Base-by-base conservation (phyloP, 2,329 filamentous ascomycete species). In the Pseudogymnoascus sp. region DNA sequence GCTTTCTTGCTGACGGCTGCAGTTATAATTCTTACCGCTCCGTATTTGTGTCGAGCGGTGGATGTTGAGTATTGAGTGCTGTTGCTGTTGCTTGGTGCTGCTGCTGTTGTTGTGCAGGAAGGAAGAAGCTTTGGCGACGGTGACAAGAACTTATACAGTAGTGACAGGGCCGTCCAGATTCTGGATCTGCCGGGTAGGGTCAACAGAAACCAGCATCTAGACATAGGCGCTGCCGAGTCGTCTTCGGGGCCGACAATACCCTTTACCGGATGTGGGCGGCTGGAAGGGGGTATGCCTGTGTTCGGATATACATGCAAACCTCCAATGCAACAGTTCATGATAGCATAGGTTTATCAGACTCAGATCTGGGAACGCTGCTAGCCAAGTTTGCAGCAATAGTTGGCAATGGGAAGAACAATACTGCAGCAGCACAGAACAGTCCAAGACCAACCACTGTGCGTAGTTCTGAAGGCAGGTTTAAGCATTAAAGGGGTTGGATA, bases 91-190 rank as follows among this genome's bases (percentile, higher is more conserved):
- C 26, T 13, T 21, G 21, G 21, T 21, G 21, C 21, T 21, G 2
- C 21, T 21, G 2, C 21, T 21, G 21, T 21, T 21, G 21, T 21
- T 54, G 44, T n/a, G n/a, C 17, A 35, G n/a, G 29, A 54, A 54
- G 29, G 29, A 54, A 54, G 29, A 13, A 54, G 47, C 33, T 13
- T 17, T 21, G 9, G 47, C 9, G 21, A 11, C 47, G 47, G 47
- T 54, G 47, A 54, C 47, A 54, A 6, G 47, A 54, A 54, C 21
- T 50, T 50, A 50, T 17, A n/a, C 44, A 50, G 31, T n/a, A 54
- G 35, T 54, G 35, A 54, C 29, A 54, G 15, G 11, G 5, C 29
- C 15, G 4, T 15, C 21, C 29, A 4, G 29, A 33, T 29, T 54
- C 47, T 54, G 4, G 13, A 8, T 17, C 7, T 54, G 47, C 47